Conservation (phyloP, 2,329 filamentous ascomycete genomes). For the Cladosporium sp. region DNA sequence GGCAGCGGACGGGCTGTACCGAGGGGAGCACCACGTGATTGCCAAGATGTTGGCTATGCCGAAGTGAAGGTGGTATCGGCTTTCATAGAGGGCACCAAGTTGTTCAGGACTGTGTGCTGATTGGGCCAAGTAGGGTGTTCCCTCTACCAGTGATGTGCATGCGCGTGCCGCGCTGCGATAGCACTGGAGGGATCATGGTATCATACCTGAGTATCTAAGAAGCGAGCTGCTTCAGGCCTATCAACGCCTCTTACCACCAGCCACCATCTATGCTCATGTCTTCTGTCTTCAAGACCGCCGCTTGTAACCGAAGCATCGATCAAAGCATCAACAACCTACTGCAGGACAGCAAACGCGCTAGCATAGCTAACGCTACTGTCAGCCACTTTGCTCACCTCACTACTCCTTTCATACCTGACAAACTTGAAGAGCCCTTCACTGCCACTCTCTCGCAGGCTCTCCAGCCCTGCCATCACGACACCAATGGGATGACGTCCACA, state of each 20-base stretch:
- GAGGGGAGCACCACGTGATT: background rate
- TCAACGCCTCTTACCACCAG: background rate
- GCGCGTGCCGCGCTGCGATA: background rate
- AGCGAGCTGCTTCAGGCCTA: background rate
- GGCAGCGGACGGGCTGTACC: background rate
- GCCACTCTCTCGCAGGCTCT: conserved; percentile 45
- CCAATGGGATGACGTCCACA: conserved; percentile 95
- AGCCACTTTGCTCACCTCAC: conserved; percentile 62
- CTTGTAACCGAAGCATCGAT: background rate
- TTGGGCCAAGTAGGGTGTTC: background rate
- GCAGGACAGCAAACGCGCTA: conserved; percentile 81
- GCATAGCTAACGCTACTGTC: conserved; percentile 96
- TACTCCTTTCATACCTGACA: conserved; percentile 83
- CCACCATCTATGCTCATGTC: background rate
- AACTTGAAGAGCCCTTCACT: conserved; percentile 63
- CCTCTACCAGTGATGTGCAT: background rate
- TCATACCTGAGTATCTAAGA: background rate
- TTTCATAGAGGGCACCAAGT: background rate
- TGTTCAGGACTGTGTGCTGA: background rate
- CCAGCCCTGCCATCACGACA: conserved; percentile 83
- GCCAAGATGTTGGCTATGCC: background rate
- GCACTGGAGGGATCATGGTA: background rate
- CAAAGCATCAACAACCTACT: background rate
- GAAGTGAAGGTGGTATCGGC: background rate
- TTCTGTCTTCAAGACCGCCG: background rate